These are phyloP conservation scores for Penicillium cosmopolitanum DNA, from an alignment of 495 filamentous ascomycete species.

Conservation along the genomic window DNA sequence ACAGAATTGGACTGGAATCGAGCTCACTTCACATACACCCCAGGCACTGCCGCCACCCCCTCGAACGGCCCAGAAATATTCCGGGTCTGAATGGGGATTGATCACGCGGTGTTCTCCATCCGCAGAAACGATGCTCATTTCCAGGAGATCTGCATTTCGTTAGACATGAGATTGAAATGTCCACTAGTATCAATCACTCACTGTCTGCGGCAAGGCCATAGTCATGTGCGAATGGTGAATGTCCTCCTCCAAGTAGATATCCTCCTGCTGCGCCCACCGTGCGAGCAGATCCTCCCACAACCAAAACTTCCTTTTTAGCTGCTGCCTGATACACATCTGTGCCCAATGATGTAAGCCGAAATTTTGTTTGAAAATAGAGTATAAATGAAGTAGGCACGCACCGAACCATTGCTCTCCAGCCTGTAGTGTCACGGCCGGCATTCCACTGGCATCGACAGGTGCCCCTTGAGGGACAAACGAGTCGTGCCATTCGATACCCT, in stretches of 20 bases:
- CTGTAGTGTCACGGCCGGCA: not conserved
- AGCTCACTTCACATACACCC: not conserved
- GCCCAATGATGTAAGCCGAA: not conserved
- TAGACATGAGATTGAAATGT: not conserved
- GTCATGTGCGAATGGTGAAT: conserved; percentile 11
- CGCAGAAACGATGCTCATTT: conserved; percentile 11
- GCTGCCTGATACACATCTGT: conserved; percentile 9
- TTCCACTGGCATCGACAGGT: not conserved
- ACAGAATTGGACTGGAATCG: not conserved
- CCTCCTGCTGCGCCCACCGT: conserved; percentile 12
- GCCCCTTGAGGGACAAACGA: not conserved
- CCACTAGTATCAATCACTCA: not conserved
- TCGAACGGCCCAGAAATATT: conserved; percentile 10
- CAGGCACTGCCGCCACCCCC: conserved; percentile 10
- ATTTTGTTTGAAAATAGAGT: not conserved
- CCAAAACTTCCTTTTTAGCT: conserved; percentile 1
- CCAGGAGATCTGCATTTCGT: conserved; percentile 6
- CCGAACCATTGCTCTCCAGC: conserved; percentile 5
- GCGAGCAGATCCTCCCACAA: conserved; percentile 11
- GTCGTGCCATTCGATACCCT: conserved; percentile 3
- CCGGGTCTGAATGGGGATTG: conserved; percentile 8
- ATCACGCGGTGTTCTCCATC: conserved; percentile 3
- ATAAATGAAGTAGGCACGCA: not conserved
- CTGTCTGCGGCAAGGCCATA: conserved; percentile 11
- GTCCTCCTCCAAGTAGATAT: conserved; percentile 12